Percentiles rank a stretch among this genome's conserved stretches.
phyloP scores from a whole-genome alignment of 164 flowering plant species.

The Brasenia schreberi region DNA sequence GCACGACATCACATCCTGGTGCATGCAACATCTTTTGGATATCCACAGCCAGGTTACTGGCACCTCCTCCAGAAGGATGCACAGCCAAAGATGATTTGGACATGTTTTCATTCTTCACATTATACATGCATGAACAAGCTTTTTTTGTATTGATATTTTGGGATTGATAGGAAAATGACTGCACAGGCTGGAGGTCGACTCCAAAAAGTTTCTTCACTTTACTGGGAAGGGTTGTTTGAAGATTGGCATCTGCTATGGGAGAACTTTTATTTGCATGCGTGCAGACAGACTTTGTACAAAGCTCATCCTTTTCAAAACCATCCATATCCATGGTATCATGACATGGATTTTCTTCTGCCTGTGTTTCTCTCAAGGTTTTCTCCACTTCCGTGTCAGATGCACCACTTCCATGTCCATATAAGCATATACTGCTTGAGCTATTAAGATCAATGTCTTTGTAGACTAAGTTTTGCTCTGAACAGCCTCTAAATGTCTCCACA shows the following conservation, averaged over 20 bases:
- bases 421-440: background rate
- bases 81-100: background rate
- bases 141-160: background rate
- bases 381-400: background rate
- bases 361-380: background rate
- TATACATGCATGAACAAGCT: background rate
- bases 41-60: background rate
- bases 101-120: background rate
- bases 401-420: background rate
- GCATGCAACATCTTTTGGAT: background rate
- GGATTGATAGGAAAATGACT: constrained; percentile 4
- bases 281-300: background rate
- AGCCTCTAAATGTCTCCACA: background rate
- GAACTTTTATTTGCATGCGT: background rate
- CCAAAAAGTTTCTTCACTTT: constrained; percentile 25
- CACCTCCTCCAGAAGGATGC: background rate
- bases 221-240: no score
- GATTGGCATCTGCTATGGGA: background rate
- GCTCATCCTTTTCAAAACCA: background rate
- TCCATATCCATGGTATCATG: background rate
- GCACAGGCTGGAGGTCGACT: constrained; percentile 14
- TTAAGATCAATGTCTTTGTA: background rate
- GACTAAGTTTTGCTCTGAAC: background rate
- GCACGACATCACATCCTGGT: constrained; percentile 23
- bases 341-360: no score